A percentile compares a stretch with the other conserved stretches of the same genome.
Conservation (phyloP, 495 filamentous ascomycete species). For the Extremus antarcticus region DNA sequence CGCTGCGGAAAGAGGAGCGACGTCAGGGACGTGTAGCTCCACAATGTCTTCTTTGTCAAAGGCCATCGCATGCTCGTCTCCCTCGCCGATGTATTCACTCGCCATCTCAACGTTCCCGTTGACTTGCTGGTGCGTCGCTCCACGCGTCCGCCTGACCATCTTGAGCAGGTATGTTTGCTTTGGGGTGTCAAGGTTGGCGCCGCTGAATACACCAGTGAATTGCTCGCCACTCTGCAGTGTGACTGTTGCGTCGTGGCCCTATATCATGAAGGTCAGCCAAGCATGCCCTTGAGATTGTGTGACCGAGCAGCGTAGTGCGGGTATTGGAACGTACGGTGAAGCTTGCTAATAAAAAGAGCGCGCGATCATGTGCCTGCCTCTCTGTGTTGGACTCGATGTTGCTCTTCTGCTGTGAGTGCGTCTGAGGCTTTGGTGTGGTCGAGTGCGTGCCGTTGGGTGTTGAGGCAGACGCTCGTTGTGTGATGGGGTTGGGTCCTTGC, state of each 20-base stretch:
- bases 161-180: slow-evolving; percentile 61
- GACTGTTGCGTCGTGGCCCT: slow-evolving; percentile 61
- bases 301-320: no score
- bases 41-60: slow-evolving; percentile 70
- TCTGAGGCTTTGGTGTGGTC: slow-evolving; percentile 23
- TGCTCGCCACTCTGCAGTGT: slow-evolving; percentile 60
- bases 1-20: slow-evolving; percentile 36
- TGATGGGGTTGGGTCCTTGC: slow-evolving; percentile 57
- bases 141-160: slow-evolving; percentile 64
- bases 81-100: slow-evolving; percentile 48
- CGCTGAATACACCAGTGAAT: slow-evolving; percentile 61
- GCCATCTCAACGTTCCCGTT: slow-evolving; percentile 46
- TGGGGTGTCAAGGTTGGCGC: slow-evolving; percentile 43
- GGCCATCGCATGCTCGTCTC: slow-evolving; percentile 58
- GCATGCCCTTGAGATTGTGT: background rate
- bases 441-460: slow-evolving; percentile 45
- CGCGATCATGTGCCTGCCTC: slow-evolving; percentile 53
- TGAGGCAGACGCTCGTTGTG: slow-evolving; percentile 41
- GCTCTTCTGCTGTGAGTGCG: slow-evolving; percentile 38
- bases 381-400: slow-evolving; percentile 53
- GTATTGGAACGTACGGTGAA: slow-evolving; percentile 57
- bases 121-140: slow-evolving; percentile 37
- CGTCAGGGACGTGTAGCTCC: slow-evolving; percentile 51
- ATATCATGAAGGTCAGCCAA: slow-evolving; percentile 3
- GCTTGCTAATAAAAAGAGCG: slow-evolving; percentile 51